Conservation (phyloP, 2,329 filamentous ascomycete genomes). For the Fusarium buharicum region DNA sequence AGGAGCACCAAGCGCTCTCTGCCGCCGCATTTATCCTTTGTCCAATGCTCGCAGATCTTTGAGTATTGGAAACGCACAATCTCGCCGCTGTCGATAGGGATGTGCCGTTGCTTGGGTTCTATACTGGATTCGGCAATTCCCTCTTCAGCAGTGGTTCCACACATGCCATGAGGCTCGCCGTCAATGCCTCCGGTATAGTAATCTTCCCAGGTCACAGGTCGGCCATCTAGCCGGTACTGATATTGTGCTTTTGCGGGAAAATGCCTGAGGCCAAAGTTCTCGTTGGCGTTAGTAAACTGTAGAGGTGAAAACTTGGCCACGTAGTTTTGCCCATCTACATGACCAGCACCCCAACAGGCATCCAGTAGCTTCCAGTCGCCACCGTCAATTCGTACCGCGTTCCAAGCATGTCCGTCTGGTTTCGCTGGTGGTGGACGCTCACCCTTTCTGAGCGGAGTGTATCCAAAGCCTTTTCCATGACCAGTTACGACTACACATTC, state of each 20-base stretch:
- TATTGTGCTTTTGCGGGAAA: conserved; percentile 75
- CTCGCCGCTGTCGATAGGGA: conserved; percentile 67
- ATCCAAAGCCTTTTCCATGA: conserved; percentile 88
- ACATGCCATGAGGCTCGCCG: conserved; percentile 61
- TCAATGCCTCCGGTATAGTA: conserved; percentile 74
- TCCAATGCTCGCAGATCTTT: conserved; percentile 85
- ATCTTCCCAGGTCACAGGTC: conserved; percentile 78
- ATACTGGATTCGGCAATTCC: conserved; percentile 69
- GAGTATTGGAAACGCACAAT: conserved; percentile 82
- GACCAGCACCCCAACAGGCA: conserved; percentile 90
- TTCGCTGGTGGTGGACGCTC: conserved; percentile 72
- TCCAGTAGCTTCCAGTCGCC: conserved; percentile 93
- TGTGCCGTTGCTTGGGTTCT: conserved; percentile 61
- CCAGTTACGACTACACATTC: conserved; percentile 79
- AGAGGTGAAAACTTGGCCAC: conserved; percentile 73
- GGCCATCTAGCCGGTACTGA: conserved; percentile 80
- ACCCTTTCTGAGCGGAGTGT: conserved; percentile 70
- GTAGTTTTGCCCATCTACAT: conserved; percentile 66
- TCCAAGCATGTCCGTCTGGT: conserved; percentile 84
- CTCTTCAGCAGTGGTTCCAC: conserved; percentile 57
- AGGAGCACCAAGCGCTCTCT: conserved; percentile 77
- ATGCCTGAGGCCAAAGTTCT: conserved; percentile 82
- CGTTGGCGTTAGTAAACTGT: conserved; percentile 72
- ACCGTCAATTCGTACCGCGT: conserved; percentile 86
- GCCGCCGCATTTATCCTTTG: conserved; percentile 74